These are phyloP conservation scores for Fonsecaea pedrosoi DNA, from an alignment of 2,329 filamentous ascomycete genomes.

Conservation along the genomic window DNA sequence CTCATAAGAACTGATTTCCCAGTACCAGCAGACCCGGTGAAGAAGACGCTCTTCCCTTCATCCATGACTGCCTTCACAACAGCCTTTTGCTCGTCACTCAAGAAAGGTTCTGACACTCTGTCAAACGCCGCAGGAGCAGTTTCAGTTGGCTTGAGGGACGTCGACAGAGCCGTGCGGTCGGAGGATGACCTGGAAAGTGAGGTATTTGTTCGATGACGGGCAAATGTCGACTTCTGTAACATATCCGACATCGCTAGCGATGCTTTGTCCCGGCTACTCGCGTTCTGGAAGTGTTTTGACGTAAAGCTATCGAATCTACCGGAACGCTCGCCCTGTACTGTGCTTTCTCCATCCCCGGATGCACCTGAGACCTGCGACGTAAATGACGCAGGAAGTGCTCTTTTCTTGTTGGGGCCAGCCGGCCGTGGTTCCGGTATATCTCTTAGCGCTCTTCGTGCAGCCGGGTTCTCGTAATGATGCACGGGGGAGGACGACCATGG, in stretches of 20 bases:
- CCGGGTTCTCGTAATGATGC: constrained; percentile 45
- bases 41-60: constrained; percentile 87
- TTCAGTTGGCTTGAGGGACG: constrained; percentile 10
- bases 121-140: constrained; percentile 39
- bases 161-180: constrained; percentile 15
- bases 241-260: constrained; percentile 31
- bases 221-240: constrained; percentile 27
- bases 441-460: constrained; percentile 8
- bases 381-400: constrained; percentile 66
- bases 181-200: constrained; percentile 24
- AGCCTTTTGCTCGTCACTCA: constrained; percentile 85
- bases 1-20: constrained; percentile 96
- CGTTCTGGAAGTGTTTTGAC: constrained; percentile 8
- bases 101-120: constrained; percentile 45
- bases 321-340: neutral
- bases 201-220: constrained; percentile 22
- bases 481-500: constrained; percentile 73
- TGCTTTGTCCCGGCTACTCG: constrained; percentile 17
- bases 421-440: constrained; percentile 43
- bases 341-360: constrained; percentile 1
- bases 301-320: constrained; percentile 21
- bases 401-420: constrained; percentile 61
- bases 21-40: constrained; percentile 93
- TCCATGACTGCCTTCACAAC: constrained; percentile 84
- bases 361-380: constrained; percentile 47